Conservation (phyloP, 1,284 basidiomycete species). For the Austroboletus novae-zelandiae region DNA sequence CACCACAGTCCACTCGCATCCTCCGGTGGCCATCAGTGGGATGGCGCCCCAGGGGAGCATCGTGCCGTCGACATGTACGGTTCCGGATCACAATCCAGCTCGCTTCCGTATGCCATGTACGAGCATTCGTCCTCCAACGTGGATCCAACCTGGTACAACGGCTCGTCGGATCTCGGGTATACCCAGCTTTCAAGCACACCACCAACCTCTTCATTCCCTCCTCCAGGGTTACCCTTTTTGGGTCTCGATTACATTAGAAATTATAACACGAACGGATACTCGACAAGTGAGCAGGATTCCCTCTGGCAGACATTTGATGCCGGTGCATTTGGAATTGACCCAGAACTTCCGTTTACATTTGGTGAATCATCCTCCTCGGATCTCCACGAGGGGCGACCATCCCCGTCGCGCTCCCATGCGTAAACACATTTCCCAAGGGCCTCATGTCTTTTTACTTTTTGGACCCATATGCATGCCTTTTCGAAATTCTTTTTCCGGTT, state of each 20-base stretch:
- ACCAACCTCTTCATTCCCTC: slow-evolving; percentile 58
- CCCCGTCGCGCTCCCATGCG: slow-evolving; percentile 23
- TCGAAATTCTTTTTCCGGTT: slow-evolving; percentile 1
- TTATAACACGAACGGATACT: slow-evolving; percentile 48
- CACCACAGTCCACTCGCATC: slow-evolving; percentile 43
- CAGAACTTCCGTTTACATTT: slow-evolving; percentile 66
- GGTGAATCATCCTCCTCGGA: slow-evolving; percentile 37
- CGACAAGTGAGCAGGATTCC: slow-evolving; percentile 56
- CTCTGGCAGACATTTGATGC: slow-evolving; percentile 75
- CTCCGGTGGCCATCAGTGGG: slow-evolving; percentile 43
- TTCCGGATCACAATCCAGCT: slow-evolving; percentile 37
- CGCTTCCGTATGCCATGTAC: slow-evolving; percentile 38
- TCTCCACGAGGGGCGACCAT: slow-evolving; percentile 30
- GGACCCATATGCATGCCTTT: slow-evolving; percentile 15
- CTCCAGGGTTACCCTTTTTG: slow-evolving; percentile 71
- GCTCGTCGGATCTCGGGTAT: slow-evolving; percentile 40
- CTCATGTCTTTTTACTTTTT: slow-evolving; percentile 7
- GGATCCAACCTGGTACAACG: slow-evolving; percentile 47
- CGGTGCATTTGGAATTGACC: slow-evolving; percentile 67
- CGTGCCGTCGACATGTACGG: slow-evolving; percentile 43
- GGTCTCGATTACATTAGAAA: slow-evolving; percentile 79
- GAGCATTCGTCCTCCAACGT: slow-evolving; percentile 42
- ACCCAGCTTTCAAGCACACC: slow-evolving; percentile 53
- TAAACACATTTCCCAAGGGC: slow-evolving; percentile 5
- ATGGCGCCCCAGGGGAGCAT: slow-evolving; percentile 36